phyloP scores from a whole-genome alignment of 2,329 filamentous ascomycete genomes.

The Sporothrix brasiliensis region DNA sequence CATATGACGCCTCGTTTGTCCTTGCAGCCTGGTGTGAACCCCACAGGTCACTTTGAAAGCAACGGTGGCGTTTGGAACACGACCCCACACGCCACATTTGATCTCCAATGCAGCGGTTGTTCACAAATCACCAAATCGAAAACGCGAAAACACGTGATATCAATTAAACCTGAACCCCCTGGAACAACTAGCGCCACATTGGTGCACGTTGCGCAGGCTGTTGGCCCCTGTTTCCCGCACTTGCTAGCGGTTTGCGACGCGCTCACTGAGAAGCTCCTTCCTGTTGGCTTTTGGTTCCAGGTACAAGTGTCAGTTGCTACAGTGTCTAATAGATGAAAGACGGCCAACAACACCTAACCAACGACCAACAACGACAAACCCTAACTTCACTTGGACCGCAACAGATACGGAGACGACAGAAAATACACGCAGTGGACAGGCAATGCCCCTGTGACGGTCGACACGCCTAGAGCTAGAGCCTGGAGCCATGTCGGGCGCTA shows the following conservation, averaged over 20 bases:
- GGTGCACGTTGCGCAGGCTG: background rate
- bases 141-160: constrained; percentile 37
- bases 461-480: background rate
- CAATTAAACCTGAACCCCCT: background rate
- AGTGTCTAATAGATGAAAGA: background rate
- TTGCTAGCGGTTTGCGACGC: background rate
- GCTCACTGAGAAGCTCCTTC: background rate
- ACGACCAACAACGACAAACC: background rate
- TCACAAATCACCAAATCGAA: constrained; percentile 15
- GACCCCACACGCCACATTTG: background rate
- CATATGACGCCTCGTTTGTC: background rate
- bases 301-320: background rate
- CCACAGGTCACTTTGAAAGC: constrained; percentile 29
- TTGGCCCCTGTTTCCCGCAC: constrained; percentile 7
- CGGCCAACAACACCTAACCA: background rate
- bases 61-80: constrained; percentile 8
- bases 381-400: no score
- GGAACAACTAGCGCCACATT: no score
- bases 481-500: constrained; percentile 30
- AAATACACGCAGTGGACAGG: background rate
- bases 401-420: background rate
- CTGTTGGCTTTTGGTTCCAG: background rate
- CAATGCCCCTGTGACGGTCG: background rate
- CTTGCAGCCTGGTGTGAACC: background rate
- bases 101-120: background rate